A percentile compares a stretch with the other conserved stretches of the same genome.
Evolutionary conservation across 331 rosid genomes (phyloP).

Genomic region (Erythrophleum ivorense): DNA sequence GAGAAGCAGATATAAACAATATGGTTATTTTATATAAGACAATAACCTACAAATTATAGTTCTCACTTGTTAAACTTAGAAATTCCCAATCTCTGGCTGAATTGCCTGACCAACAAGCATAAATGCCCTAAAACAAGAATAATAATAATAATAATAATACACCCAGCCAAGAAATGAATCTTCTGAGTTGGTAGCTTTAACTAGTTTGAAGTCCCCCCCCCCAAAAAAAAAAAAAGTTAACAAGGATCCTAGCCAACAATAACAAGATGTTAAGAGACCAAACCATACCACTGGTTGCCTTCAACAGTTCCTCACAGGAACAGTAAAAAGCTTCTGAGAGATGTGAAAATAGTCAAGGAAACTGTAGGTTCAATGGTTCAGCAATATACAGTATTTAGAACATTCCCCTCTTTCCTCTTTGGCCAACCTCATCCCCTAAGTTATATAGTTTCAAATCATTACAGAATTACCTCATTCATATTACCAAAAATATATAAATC

Average conservation of each 20-base stretch:
- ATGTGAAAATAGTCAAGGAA: conserved; percentile 33
- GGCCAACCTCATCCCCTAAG: conserved; percentile 10
- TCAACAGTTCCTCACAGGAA: background rate
- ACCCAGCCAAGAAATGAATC: background rate
- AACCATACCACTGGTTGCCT: background rate
- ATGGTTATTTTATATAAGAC: background rate
- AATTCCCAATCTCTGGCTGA: conserved; percentile 4
- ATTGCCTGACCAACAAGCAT: background rate
- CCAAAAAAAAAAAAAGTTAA: background rate
- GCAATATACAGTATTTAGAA: conserved; percentile 12
- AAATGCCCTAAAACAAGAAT: background rate
- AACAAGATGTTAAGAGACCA: background rate
- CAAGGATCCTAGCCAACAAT: background rate
- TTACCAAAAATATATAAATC: background rate
- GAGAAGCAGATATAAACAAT: conserved; percentile 6
- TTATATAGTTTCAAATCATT: conserved; percentile 23
- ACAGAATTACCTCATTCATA: conserved; percentile 4
- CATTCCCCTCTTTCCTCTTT: background rate
- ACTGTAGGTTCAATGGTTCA: conserved; percentile 25
- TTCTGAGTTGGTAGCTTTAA: background rate
- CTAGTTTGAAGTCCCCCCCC: background rate
- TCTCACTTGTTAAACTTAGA: conserved; percentile 9
- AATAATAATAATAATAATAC: background rate
- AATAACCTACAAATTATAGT: conserved; percentile 5
- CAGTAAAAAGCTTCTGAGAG: background rate